phyloP scores from a whole-genome alignment of 2,329 filamentous ascomycete species.

The Cladobotryum mycophilum region DNA sequence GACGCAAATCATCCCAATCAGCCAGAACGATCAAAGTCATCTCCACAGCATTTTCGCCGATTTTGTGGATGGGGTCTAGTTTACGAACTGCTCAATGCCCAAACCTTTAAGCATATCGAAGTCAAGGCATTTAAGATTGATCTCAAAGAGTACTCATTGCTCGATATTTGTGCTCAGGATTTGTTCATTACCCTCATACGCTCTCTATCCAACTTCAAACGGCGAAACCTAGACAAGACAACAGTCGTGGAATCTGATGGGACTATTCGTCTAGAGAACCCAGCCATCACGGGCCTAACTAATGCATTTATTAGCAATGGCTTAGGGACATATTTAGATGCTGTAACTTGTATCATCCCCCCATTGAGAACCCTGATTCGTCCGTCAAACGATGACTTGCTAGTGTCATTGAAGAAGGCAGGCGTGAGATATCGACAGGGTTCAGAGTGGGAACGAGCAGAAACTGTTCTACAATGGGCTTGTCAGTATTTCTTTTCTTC shows the following conservation, averaged over 20 bases:
- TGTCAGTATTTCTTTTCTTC: background rate
- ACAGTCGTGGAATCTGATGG: conserved; percentile 6
- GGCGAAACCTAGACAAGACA: background rate
- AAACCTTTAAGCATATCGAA: background rate
- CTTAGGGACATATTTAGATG: conserved; percentile 9
- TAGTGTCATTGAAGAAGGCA: background rate
- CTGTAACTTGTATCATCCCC: conserved; percentile 12
- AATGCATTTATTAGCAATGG: conserved; percentile 11
- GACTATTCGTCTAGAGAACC: conserved; percentile 7
- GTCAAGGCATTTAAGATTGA: background rate
- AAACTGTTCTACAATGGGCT: conserved; percentile 2
- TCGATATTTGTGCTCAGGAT: conserved; percentile 14
- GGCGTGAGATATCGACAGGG: background rate
- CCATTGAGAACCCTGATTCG: background rate
- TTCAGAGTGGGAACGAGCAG: conserved; percentile 2
- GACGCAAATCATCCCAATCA: background rate
- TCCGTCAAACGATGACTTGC: background rate
- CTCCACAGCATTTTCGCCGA: background rate
- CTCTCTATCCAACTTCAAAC: background rate
- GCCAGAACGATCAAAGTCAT: background rate
- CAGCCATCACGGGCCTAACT: conserved; percentile 5
- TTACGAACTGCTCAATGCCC: background rate
- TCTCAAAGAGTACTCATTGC: conserved; percentile 6
- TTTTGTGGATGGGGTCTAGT: conserved; percentile 4
- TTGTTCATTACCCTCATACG: conserved; percentile 9